Evolutionary conservation across 1,284 basidiomycete species (phyloP).

Genomic region (Amylostereum areolatum): DNA sequence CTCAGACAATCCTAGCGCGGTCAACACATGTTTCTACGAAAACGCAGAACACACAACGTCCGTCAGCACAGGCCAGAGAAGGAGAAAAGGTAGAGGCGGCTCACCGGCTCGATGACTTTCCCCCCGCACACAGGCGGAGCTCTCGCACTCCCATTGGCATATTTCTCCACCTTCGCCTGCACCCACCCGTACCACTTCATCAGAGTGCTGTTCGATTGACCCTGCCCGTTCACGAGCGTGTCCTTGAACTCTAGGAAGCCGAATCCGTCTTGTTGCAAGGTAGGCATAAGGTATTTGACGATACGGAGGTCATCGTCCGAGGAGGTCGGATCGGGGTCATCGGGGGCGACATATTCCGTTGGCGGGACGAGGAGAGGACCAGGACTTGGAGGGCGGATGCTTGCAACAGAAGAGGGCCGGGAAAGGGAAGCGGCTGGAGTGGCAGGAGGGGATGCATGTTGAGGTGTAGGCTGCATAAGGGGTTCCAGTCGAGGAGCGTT

Average conservation of each 20-base stretch:
- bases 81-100: neutral
- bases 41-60: no score
- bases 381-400: no score
- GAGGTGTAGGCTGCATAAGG: no score
- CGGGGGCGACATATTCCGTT: neutral
- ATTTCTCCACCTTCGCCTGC: neutral
- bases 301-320: neutral
- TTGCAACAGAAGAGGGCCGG: no score
- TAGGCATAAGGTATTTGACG: neutral
- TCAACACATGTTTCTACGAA: constrained; percentile 46
- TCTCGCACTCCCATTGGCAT: neutral
- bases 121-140: neutral
- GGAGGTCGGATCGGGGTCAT: no score
- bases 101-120: no score
- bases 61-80: neutral
- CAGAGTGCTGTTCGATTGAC: neutral
- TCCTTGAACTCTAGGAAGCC: neutral
- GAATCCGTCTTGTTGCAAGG: neutral
- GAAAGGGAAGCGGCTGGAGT: no score
- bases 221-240: neutral
- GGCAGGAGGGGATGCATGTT: no score
- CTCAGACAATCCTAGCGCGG: constrained; percentile 40
- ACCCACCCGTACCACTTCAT: neutral
- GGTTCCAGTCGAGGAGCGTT: no score
- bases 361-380: neutral